Evolutionary conservation across 345 rosid genomes (phyloP).

Genomic region (Gossypioides kirkii): DNA sequence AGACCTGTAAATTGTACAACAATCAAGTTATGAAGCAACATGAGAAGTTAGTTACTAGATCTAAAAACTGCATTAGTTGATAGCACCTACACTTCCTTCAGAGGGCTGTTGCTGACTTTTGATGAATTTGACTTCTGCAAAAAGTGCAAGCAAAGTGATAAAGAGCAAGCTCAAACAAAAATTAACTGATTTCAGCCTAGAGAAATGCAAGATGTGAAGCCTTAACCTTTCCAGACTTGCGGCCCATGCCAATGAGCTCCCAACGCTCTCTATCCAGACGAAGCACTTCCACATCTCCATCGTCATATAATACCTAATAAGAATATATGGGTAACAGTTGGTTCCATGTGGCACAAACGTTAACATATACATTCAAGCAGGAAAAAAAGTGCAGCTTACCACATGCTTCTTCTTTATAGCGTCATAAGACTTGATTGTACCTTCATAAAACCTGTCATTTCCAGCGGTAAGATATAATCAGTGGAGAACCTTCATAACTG

Average conservation of each 20-base stretch:
- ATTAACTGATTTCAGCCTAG: constrained; percentile 1
- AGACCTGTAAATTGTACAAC: constrained; percentile 54
- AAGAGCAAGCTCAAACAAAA: constrained; percentile 15
- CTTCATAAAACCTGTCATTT: constrained; percentile 79
- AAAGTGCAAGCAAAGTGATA: constrained; percentile 17
- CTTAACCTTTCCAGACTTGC: constrained; percentile 20
- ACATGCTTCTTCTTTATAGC: constrained; percentile 76
- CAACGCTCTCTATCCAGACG: constrained; percentile 81
- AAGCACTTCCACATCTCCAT: constrained; percentile 94
- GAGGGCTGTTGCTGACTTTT: constrained; percentile 32
- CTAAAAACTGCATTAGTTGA: constrained; percentile 6
- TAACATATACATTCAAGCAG: constrained; percentile 4
- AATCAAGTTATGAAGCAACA: constrained; percentile 15
- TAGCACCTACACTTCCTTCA: constrained; percentile 48
- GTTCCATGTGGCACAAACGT: constrained; percentile 11
- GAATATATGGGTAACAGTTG: background rate
- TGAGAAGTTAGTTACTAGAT: background rate
- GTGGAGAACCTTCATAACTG: background rate
- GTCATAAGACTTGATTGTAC: constrained; percentile 86
- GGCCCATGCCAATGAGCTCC: constrained; percentile 65
- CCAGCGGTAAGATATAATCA: constrained; percentile 23
- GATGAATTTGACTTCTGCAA: constrained; percentile 52
- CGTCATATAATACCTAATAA: constrained; percentile 74
- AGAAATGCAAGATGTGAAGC: background rate
- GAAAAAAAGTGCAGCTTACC: constrained; percentile 43